Conservation (phyloP, 768 basidiomycete species). For the Calocybe indica region DNA sequence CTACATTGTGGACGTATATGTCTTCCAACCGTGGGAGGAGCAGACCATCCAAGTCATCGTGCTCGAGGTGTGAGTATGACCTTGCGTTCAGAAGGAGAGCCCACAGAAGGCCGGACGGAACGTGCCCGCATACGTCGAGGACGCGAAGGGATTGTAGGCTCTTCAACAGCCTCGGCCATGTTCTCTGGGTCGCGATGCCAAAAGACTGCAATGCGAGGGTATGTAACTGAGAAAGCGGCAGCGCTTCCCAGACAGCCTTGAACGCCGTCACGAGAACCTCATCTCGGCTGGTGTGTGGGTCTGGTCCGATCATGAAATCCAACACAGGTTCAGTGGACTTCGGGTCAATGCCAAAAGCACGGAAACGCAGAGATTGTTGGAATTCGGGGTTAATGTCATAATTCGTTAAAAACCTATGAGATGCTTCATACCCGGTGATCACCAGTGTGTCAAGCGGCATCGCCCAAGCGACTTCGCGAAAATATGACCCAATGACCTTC, state of each 20-base stretch:
- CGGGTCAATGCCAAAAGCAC: constrained; percentile 21
- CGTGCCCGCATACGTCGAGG: constrained; percentile 27
- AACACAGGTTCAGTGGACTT: constrained; percentile 18
- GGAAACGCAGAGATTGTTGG: constrained; percentile 26
- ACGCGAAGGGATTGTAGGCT: constrained; percentile 25
- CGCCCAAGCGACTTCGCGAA: constrained; percentile 12
- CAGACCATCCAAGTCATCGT: constrained; percentile 17
- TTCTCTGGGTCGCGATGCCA: constrained; percentile 32
- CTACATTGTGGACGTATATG: constrained; percentile 30
- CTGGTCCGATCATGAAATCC: constrained; percentile 25
- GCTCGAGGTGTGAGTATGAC: constrained; percentile 19
- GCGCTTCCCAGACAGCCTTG: constrained; percentile 22
- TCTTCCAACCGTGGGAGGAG: constrained; percentile 28
- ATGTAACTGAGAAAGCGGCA: constrained; percentile 24
- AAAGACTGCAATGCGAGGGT: constrained; percentile 30
- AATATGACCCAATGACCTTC: constrained; percentile 19
- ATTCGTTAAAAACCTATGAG: constrained; percentile 15
- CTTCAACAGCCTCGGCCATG: constrained; percentile 28
- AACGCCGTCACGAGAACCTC: constrained; percentile 25
- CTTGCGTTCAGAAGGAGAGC: constrained; percentile 31
- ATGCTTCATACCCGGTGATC: constrained; percentile 22
- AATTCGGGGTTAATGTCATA: constrained; percentile 20
- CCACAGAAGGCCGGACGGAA: constrained; percentile 36
- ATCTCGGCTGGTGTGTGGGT: constrained; percentile 18
- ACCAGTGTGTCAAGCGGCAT: constrained; percentile 22